These are phyloP conservation scores for Cyclotella choctawhatcheeana DNA, from an alignment of 108 stramenopile genomes.

Conservation along the genomic window DNA sequence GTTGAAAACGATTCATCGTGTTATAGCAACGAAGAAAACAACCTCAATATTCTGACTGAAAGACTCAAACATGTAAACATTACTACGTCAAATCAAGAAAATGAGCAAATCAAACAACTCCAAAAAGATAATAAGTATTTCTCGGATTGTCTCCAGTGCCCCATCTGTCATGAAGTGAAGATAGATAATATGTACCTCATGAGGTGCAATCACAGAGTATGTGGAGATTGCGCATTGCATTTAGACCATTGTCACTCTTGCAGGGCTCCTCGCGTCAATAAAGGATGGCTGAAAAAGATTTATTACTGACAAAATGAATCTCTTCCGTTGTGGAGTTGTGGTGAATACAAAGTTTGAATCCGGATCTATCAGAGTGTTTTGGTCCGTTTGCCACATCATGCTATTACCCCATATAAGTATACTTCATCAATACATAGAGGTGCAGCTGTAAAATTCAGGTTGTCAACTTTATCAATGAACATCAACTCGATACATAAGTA, in stretches of 20 bases:
- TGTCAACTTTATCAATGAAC: no score
- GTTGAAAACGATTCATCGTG: no score
- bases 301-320: neutral
- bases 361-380: no score
- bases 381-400: no score
- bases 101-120: neutral
- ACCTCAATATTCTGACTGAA: neutral
- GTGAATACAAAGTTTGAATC: no score
- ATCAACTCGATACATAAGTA: no score
- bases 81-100: neutral
- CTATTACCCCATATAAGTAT: no score
- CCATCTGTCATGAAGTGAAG: neutral
- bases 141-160: neutral
- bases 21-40: no score
- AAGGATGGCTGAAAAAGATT: neutral
- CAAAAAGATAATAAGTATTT: neutral
- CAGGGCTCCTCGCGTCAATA: neutral
- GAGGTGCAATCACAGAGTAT: neutral
- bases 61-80: neutral
- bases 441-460: no score
- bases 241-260: neutral
- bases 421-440: no score
- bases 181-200: slow-evolving; percentile 5
- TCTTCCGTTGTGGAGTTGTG: neutral
- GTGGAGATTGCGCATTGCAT: neutral